phyloP scores from a whole-genome alignment of 768 basidiomycete genomes.

The Mycena amicta region DNA sequence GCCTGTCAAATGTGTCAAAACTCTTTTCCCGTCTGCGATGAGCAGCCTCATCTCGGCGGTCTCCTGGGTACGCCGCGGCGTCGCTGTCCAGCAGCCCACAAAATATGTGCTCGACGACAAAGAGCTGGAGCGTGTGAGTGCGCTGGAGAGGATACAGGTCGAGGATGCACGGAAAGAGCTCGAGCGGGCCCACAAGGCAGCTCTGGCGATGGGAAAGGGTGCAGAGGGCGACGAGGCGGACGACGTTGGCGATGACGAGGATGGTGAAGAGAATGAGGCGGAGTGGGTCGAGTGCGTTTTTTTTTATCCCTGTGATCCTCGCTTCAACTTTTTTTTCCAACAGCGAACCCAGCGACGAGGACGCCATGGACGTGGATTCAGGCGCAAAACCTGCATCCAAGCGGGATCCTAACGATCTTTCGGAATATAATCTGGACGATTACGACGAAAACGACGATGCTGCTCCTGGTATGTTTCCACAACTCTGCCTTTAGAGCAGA shows the following conservation, averaged over 20 bases:
- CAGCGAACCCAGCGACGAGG: slow-evolving; percentile 48
- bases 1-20: background rate
- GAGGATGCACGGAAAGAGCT: slow-evolving; percentile 89
- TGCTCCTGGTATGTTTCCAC: slow-evolving; percentile 33
- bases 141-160: slow-evolving; percentile 82
- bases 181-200: slow-evolving; percentile 77
- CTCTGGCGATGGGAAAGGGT: slow-evolving; percentile 67
- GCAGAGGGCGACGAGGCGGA: slow-evolving; percentile 69
- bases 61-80: slow-evolving; percentile 83
- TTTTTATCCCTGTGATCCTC: slow-evolving; percentile 26
- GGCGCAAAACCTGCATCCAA: slow-evolving; percentile 36
- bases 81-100: slow-evolving; percentile 69
- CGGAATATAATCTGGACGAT: slow-evolving; percentile 86
- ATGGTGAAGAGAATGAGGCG: slow-evolving; percentile 52
- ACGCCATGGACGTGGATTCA: slow-evolving; percentile 67
- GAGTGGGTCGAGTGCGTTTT: slow-evolving; percentile 88
- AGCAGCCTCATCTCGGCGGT: slow-evolving; percentile 76
- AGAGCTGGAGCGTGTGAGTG: slow-evolving; percentile 88
- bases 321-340: slow-evolving; percentile 21
- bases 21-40: slow-evolving; percentile 39
- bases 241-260: slow-evolving; percentile 49
- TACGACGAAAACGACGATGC: slow-evolving; percentile 79
- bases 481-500: background rate
- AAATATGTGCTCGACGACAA: slow-evolving; percentile 90
- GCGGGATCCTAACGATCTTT: slow-evolving; percentile 60